These are phyloP conservation scores for Poa annua DNA, from an alignment of 176 grass and related monocot species.

Conservation along the genomic window DNA sequence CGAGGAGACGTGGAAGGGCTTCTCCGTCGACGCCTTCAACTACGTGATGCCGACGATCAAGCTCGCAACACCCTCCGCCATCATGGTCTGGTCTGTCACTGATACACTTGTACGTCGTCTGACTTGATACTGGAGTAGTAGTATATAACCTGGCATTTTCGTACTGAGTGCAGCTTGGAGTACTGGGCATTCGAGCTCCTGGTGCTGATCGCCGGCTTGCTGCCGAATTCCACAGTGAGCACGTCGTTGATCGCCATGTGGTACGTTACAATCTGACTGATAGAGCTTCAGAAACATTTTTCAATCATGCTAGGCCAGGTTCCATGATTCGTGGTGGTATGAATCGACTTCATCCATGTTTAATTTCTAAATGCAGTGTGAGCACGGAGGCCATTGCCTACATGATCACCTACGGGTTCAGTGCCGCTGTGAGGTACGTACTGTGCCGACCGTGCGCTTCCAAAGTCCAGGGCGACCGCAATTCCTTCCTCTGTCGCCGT, in stretches of 20 bases:
- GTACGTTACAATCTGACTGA: conserved; percentile 41
- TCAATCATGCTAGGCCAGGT: neutral
- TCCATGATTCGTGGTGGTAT: neutral
- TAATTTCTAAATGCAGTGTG: conserved; percentile 32
- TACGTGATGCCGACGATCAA: conserved; percentile 69
- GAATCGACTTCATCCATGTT: neutral
- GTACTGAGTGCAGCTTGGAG: conserved; percentile 64
- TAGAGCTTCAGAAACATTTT: neutral
- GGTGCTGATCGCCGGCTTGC: conserved; percentile 76
- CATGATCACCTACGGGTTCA: conserved; percentile 92
- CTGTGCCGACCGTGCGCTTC: neutral
- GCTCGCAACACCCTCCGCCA: conserved; percentile 77
- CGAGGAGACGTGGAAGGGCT: conserved; percentile 63
- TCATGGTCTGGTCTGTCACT: conserved; percentile 87
- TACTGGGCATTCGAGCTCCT: conserved; percentile 91
- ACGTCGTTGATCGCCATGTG: conserved; percentile 94
- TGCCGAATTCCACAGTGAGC: conserved; percentile 78
- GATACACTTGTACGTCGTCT: neutral
- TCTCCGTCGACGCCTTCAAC: conserved; percentile 66
- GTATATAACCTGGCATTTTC: neutral
- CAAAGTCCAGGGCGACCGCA: neutral
- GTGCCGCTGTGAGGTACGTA: conserved; percentile 73
- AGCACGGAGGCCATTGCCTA: conserved; percentile 83
- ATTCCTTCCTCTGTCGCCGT: no score
- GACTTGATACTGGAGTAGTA: no score